Conservation (phyloP, 2,329 filamentous ascomycete species). For the Neofusicoccum sp. region DNA sequence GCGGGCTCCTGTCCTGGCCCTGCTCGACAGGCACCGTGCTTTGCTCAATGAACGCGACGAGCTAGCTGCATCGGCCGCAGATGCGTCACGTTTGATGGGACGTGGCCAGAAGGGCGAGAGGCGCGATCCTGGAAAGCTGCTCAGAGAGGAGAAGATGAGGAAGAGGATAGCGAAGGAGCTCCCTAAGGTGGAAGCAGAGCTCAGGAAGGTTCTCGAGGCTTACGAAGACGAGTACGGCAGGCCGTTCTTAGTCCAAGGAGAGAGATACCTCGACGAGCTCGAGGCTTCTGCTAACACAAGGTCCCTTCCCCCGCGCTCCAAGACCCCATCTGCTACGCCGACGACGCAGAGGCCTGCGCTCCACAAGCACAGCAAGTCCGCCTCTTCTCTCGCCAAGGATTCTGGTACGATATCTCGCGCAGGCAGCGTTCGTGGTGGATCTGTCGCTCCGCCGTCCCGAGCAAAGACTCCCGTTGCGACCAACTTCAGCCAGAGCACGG, state of each 20-base stretch:
- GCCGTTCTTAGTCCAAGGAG: conserved; percentile 88
- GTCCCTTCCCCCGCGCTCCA: conserved; percentile 64
- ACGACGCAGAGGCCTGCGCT: conserved; percentile 20
- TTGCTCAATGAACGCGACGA: conserved; percentile 85
- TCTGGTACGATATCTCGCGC: conserved; percentile 25
- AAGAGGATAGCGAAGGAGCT: conserved; percentile 96
- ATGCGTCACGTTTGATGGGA: conserved; percentile 88
- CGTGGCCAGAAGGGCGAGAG: conserved; percentile 91
- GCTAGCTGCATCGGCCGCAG: conserved; percentile 84
- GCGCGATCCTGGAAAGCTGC: conserved; percentile 87
- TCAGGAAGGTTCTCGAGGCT: conserved; percentile 74
- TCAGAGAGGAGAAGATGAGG: conserved; percentile 97
- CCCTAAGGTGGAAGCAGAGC: conserved; percentile 83
- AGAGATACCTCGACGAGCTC: conserved; percentile 85
- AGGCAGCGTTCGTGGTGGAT: conserved; percentile 41
- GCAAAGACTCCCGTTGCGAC: conserved; percentile 44
- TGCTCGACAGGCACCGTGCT: conserved; percentile 79
- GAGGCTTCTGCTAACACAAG: conserved; percentile 61
- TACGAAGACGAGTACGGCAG: conserved; percentile 95
- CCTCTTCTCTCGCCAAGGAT: conserved; percentile 20
- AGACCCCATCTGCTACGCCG: conserved; percentile 63
- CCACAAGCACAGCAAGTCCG: conserved; percentile 34
- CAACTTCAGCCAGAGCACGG: conserved; percentile 29
- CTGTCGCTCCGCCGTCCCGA: conserved; percentile 36
- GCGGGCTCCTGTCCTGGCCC: conserved; percentile 75